phyloP scores from a whole-genome alignment of 305 asterid species.

The Euphrasia arctica region DNA sequence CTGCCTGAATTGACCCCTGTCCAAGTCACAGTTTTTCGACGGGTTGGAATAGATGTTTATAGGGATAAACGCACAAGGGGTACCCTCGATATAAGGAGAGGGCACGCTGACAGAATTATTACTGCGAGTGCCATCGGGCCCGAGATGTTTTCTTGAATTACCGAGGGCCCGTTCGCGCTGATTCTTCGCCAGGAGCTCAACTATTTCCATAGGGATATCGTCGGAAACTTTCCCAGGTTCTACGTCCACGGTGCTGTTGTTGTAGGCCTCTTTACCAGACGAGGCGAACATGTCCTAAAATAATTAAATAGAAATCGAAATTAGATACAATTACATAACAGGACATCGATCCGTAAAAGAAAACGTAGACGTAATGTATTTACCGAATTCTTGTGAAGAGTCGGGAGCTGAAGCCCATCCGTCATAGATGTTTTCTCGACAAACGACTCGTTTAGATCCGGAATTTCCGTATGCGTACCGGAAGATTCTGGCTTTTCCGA shows the following conservation, averaged over 20 bases:
- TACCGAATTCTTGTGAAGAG: constrained; percentile 41
- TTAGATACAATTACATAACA: constrained; percentile 9
- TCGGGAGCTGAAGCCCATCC: constrained; percentile 16
- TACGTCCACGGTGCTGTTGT: constrained; percentile 5
- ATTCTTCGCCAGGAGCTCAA: constrained; percentile 66
- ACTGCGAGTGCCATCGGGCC: constrained; percentile 17
- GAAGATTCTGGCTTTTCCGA: constrained; percentile 19
- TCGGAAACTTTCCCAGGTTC: constrained; percentile 32
- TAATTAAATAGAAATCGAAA: neutral
- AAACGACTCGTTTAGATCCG: constrained; percentile 60
- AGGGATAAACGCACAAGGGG: constrained; percentile 26
- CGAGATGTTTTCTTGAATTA: constrained; percentile 30
- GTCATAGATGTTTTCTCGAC: constrained; percentile 28
- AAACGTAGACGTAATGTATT: constrained; percentile 8
- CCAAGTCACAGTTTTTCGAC: constrained; percentile 13
- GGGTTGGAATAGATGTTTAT: constrained; percentile 20
- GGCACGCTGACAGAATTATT: constrained; percentile 21
- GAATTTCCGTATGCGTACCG: constrained; percentile 32
- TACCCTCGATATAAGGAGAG: constrained; percentile 29
- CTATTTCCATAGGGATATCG: constrained; percentile 84
- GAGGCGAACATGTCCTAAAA: constrained; percentile 38
- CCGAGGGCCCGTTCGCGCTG: constrained; percentile 53
- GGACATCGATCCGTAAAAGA: constrained; percentile 10
- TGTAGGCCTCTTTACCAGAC: constrained; percentile 25
- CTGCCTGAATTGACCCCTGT: constrained; percentile 3